A percentile compares a stretch with the other conserved stretches of the same genome.
phyloP scores from a whole-genome alignment of 1,284 basidiomycete genomes.

The Mycena citricolor region DNA sequence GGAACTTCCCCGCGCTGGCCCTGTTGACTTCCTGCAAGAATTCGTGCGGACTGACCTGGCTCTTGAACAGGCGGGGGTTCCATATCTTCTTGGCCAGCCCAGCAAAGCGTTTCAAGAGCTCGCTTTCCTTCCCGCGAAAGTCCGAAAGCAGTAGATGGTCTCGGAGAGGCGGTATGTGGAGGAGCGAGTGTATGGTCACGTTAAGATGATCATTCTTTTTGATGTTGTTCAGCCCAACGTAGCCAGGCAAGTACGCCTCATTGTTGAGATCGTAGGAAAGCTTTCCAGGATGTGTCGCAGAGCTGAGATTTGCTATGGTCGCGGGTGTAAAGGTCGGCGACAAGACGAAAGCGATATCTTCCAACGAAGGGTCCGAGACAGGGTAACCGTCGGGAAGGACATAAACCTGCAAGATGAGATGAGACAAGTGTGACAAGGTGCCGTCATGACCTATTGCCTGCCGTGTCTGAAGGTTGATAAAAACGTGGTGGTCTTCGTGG shows the following conservation, averaged over 20 bases:
- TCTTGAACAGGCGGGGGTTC: conserved; percentile 96
- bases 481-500: conserved; percentile 97
- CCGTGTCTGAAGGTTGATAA: conserved; percentile 91
- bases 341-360: conserved; percentile 92
- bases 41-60: conserved; percentile 97
- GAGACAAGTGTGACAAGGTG: conserved; percentile 16
- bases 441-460: conserved; percentile 54
- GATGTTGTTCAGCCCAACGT: conserved; percentile 97
- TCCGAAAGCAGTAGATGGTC: conserved; percentile 82
- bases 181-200: conserved; percentile 90
- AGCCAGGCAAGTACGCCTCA: conserved; percentile 88
- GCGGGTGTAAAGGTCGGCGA: conserved; percentile 75
- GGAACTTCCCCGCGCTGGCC: conserved; percentile 86
- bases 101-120: conserved; percentile 86
- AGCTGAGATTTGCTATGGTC: conserved; percentile 53
- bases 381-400: conserved; percentile 97
- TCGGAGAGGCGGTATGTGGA: conserved; percentile 89
- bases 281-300: conserved; percentile 61
- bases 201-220: conserved; percentile 98
- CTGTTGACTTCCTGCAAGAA: conserved; percentile 95
- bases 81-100: conserved; percentile 89
- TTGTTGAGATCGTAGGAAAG: conserved; percentile 83
- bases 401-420: conserved; percentile 69
- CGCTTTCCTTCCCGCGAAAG: conserved; percentile 72
- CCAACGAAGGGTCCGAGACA: conserved; percentile 92